Percentiles rank a stretch among this genome's conserved stretches.
Conservation (phyloP, 2,329 filamentous ascomycete genomes). For the Neoarthrinium moseri region DNA sequence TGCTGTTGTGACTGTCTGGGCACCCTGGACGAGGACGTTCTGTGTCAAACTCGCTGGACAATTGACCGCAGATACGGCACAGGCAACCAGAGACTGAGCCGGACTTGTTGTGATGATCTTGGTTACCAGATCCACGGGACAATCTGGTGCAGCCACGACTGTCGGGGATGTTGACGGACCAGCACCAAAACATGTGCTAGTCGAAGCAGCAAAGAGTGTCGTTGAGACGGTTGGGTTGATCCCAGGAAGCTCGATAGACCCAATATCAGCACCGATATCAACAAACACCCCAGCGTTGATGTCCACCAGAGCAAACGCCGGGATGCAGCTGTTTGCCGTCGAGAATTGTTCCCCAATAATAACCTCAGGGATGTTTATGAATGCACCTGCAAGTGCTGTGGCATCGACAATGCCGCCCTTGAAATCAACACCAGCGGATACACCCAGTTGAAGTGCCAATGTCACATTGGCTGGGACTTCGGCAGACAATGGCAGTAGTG, state of each 20-base stretch:
- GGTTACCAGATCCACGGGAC: not conserved
- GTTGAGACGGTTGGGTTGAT: constrained; percentile 23
- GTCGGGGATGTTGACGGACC: not conserved
- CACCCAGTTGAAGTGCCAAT: constrained; percentile 19
- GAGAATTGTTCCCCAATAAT: constrained; percentile 13
- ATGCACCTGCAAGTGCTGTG: constrained; percentile 22
- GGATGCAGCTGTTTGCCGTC: constrained; percentile 13
- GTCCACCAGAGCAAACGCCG: constrained; percentile 23
- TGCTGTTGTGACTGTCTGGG: not conserved
- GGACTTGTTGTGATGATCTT: not conserved
- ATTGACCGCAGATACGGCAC: not conserved
- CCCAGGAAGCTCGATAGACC: constrained; percentile 15
- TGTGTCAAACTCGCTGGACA: constrained; percentile 1
- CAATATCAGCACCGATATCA: constrained; percentile 23
- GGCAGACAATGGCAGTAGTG: constrained; percentile 21
- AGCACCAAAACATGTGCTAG: constrained; percentile 21
- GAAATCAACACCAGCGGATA: constrained; percentile 22
- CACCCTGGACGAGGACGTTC: not conserved
- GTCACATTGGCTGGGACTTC: constrained; percentile 20
- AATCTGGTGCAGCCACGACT: not conserved
- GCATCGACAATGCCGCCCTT: constrained; percentile 17
- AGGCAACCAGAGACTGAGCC: not conserved
- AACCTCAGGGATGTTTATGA: constrained; percentile 24
- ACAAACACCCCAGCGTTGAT: constrained; percentile 28
- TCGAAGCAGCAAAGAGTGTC: constrained; percentile 22